Base-by-base conservation (phyloP, 2,329 filamentous ascomycete species). In the Sphaerulina musiva region DNA sequence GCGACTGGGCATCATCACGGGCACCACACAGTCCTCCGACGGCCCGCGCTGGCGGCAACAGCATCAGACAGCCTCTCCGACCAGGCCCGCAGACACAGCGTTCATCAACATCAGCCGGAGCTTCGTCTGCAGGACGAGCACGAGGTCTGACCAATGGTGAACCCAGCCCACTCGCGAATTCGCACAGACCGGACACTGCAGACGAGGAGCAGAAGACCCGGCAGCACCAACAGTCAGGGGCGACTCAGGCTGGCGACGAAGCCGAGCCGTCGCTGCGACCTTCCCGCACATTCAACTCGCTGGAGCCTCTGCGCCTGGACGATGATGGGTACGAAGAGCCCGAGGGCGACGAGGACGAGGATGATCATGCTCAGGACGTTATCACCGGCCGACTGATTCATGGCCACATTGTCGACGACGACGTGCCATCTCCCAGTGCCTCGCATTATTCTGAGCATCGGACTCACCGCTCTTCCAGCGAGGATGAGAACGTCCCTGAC, bases 341-440 rank as follows among this genome's bases (percentile, higher is more conserved):
- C 3, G 65, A 57, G 31, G 60, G 60, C 11, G 68, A 70, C 6
- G 65, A 70, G 36, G 71, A 69, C 43, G 63, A 59, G 11, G 70
- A 72, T 48, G 70, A 71, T 70, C 85, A 88, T 54, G 89, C 89
- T 14, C 81, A 85, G 40, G 91, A 97, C 68, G 91, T 98, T 46
- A 95, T 91, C 41, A 92, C 91, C 55, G 92, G 89, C 8, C 85
- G 93, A 50, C 78, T 98, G 42, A 83, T 97, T 7, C 90, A 96
- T 64, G 93, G 93, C 11, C 93, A 97, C 68, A 86, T 98, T 62
- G 93, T 98, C 9, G 89, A 95, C 59, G 60, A 66, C 36, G 87
- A 95, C 68, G 92, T 90, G 66, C 86, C 87, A 2, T 95, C 90
- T 1, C 86, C 89, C 12, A 78, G 80, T 45, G 77, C 82, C 58